A percentile compares a stretch with the other conserved stretches of the same genome.
Conservation (phyloP, 768 basidiomycete genomes). For the Boletales sp. region DNA sequence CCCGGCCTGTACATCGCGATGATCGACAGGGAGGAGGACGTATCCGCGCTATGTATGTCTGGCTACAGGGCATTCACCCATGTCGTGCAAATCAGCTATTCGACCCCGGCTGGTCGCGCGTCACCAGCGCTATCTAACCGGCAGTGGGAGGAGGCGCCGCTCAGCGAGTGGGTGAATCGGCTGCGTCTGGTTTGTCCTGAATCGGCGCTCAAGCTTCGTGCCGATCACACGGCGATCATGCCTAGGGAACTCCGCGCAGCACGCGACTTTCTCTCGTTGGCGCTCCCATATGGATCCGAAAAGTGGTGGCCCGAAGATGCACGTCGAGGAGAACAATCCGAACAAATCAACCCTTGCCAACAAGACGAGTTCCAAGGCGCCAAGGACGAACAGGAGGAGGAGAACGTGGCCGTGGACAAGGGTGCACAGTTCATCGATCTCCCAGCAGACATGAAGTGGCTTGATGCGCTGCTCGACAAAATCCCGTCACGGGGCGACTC, state of each 20-base stretch:
- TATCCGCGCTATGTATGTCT: constrained; percentile 6
- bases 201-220: not conserved
- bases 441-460: not conserved
- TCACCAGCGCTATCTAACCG: not conserved
- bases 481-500: not conserved
- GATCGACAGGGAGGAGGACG: constrained; percentile 9
- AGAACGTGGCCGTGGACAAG: not conserved
- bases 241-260: constrained; percentile 36
- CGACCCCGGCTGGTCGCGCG: not conserved
- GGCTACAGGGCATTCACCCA: constrained; percentile 17
- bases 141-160: not conserved
- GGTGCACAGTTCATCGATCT: constrained; percentile 3
- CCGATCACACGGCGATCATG: constrained; percentile 23
- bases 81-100: constrained; percentile 14
- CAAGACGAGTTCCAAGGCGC: not conserved
- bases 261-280: constrained; percentile 42
- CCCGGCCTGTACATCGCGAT: constrained; percentile 18
- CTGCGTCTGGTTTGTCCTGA: not conserved
- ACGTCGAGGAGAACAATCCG: not conserved
- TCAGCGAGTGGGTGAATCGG: not conserved
- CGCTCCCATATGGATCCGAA: constrained; percentile 30
- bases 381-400: not conserved
- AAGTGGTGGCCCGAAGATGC: constrained; percentile 1
- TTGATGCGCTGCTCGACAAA: not conserved
- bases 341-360: too few species aligned